Percentiles rank a stretch among this genome's conserved stretches.
Conservation (phyloP, 169 alveolate species). For the Cryptosporidium parvum region DNA sequence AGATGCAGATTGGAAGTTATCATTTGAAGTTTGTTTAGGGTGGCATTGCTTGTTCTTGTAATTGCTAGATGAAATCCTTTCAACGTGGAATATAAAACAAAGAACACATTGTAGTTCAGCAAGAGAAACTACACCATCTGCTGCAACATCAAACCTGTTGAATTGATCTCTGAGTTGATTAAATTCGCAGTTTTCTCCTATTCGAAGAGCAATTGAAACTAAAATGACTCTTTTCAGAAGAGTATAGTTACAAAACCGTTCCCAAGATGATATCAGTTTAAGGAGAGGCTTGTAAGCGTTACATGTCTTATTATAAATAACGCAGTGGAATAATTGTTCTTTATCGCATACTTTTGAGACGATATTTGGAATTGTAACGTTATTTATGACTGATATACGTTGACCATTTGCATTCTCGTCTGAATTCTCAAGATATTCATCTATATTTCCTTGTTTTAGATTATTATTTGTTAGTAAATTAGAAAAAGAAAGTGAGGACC, state of each 20-base stretch:
- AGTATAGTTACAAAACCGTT: constrained; percentile 58
- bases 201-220: constrained; percentile 67
- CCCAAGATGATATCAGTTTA: constrained; percentile 33
- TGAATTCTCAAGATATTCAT: neutral
- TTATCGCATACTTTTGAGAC: constrained; percentile 45
- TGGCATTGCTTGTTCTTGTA: neutral
- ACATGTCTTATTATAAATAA: constrained; percentile 21
- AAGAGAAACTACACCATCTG: constrained; percentile 71
- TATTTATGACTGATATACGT: neutral
- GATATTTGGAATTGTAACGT: constrained; percentile 14
- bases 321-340: constrained; percentile 18
- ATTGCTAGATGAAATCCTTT: constrained; percentile 9
- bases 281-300: constrained; percentile 43
- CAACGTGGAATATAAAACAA: constrained; percentile 62
- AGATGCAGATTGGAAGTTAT: neutral
- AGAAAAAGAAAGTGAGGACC: constrained; percentile 33
- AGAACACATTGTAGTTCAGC: constrained; percentile 73
- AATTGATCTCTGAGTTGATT: constrained; percentile 43
- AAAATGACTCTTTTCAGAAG: constrained; percentile 63
- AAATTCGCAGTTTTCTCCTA: constrained; percentile 59
- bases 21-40: neutral
- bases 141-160: constrained; percentile 59
- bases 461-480: constrained; percentile 6
- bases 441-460: neutral
- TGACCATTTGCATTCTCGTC: neutral